phyloP scores from a whole-genome alignment of 257 asterid genomes.

The Oldenlandia corymbosa region DNA sequence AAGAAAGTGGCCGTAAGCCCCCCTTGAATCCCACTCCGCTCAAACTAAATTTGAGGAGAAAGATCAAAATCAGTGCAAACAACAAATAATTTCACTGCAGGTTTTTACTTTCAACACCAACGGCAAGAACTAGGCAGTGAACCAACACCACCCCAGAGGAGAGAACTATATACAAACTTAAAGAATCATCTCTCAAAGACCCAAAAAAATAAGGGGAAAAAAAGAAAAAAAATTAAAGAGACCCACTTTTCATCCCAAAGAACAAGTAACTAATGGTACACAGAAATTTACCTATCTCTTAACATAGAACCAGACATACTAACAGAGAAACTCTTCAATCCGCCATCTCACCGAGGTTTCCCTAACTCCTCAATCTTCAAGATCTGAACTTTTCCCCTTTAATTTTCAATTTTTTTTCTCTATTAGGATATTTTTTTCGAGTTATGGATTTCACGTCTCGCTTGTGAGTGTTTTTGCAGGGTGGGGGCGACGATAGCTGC shows the following conservation, averaged over 20 bases:
- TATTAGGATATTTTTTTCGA: not conserved
- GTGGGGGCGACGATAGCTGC: constrained; percentile 2
- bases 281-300: not conserved
- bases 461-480: not conserved
- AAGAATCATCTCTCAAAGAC: not conserved
- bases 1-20: not conserved
- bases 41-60: not conserved
- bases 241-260: not conserved
- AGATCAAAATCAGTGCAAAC: not conserved
- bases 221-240: not conserved
- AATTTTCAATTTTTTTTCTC: not conserved
- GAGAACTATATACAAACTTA: not conserved
- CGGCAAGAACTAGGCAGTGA: not conserved
- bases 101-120: not conserved
- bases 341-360: not conserved
- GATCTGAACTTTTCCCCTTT: constrained; percentile 10
- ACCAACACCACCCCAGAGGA: not conserved
- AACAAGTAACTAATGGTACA: not conserved
- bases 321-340: constrained; percentile 9
- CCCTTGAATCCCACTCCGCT: not conserved
- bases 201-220: not conserved
- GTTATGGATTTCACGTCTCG: not conserved
- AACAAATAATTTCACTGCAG: not conserved
- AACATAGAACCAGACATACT: not conserved
- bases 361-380: not conserved